Evolutionary conservation across 1,284 basidiomycete species (phyloP), one percentile per base, ranked within the genome.

Genomic region (Pterulicium gracile): DNA sequence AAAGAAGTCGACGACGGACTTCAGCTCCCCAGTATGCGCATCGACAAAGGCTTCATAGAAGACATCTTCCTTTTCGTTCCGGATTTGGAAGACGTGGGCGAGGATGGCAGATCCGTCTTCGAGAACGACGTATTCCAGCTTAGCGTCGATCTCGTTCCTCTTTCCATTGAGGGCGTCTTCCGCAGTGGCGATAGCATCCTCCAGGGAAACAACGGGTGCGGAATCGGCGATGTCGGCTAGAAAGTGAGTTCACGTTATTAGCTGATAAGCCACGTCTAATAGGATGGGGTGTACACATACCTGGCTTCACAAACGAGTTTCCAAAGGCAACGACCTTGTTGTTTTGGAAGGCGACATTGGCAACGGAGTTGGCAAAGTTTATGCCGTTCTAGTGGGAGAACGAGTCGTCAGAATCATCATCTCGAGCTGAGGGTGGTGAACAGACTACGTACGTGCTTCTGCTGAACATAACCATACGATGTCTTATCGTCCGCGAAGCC

Each of bases 41-140:
- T 10, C 27, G 10, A 34, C 15, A 81, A 70, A 55, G 75, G 79
- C 1, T 77, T 78, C 61, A 81, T 77, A 55, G 73, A 72, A 78
- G n/a, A n/a, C n/a, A n/a, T n/a, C n/a, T n/a, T n/a, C n/a, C n/a
- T n/a, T n/a, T n/a, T n/a, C n/a, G n/a, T n/a, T n/a, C n/a, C n/a
- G n/a, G n/a, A n/a, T n/a, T n/a, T n/a, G n/a, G n/a, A n/a, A 56
- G 23, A 79, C 76, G 53, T 77, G 70, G 1, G 69, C 68, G 43
- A 75, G 69, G 34, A 69, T 67, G 42, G 72, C 66, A 14, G 69
- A 68, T 12, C 70, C 70, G 50, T 74, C 69, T 17, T 65, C 60
- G 48, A 61, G 62, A 20, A 62, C 67, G 44, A 73, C 61, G 55
- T 66, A 76, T 52, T 73, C 69, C 46, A 76, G 52, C n/a, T 63